These are phyloP conservation scores for Linnemannia hyalina DNA, from an alignment of 192 early-diverging fungal species.

Conservation along the genomic window DNA sequence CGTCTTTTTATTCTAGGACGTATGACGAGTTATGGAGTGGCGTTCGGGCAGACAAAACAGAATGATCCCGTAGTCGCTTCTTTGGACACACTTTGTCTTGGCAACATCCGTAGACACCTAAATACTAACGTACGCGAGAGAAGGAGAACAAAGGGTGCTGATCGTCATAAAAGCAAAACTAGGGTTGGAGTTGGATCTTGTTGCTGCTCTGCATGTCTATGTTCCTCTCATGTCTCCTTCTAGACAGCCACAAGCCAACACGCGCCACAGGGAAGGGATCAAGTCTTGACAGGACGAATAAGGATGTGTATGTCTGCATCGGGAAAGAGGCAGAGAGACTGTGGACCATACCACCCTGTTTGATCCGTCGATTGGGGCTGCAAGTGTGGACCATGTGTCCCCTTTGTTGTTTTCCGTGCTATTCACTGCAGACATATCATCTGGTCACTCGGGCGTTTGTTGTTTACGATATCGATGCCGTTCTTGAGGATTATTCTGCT, in stretches of 20 bases:
- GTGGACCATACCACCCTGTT: not conserved
- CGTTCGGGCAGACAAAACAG: not conserved
- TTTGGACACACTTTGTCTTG: too few relatives aligned
- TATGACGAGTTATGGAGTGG: not conserved
- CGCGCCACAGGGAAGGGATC: not conserved
- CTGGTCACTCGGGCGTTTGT: not conserved
- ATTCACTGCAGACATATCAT: not conserved
- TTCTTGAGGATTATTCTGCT: not conserved
- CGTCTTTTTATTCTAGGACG: not conserved
- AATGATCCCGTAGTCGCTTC: not conserved
- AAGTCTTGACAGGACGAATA: not conserved
- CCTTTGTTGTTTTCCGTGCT: not conserved
- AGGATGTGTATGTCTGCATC: not conserved
- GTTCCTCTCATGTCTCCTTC: not conserved
- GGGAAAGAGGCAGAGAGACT: not conserved
- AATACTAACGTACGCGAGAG: not conserved
- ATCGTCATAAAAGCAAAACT: not conserved
- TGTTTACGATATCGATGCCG: not conserved
- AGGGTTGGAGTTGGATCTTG: not conserved
- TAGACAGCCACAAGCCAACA: not conserved
- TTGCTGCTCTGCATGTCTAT: not conserved
- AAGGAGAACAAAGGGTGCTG: not conserved
- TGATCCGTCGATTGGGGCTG: not conserved
- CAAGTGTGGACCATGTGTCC: not conserved
- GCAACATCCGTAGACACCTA: not conserved